These are phyloP conservation scores for Rosa multiflora DNA, from an alignment of 306 rosid species.

Conservation along the genomic window DNA sequence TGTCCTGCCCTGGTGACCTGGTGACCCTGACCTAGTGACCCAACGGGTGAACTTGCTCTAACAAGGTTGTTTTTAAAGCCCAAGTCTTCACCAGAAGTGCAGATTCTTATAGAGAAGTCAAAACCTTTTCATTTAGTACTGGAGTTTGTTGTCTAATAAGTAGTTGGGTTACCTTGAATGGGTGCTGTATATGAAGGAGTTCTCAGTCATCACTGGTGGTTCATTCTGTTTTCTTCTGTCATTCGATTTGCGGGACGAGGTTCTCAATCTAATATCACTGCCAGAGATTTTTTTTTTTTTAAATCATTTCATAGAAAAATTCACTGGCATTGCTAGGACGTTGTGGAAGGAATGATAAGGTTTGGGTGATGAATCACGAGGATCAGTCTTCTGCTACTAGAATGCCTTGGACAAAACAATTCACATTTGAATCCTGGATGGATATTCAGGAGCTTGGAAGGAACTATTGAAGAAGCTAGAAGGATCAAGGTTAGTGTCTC, in stretches of 20 bases:
- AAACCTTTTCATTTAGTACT: background rate
- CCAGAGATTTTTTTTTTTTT: background rate
- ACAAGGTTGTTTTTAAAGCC: background rate
- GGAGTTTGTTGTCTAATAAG: background rate
- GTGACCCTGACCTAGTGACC: too few relatives aligned
- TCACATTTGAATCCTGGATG: background rate
- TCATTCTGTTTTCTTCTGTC: background rate
- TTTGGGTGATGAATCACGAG: background rate
- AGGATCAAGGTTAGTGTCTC: too few relatives aligned
- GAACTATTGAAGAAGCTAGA: background rate
- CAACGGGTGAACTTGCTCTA: too few relatives aligned
- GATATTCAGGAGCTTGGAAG: background rate
- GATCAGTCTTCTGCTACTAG: background rate
- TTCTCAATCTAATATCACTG: background rate
- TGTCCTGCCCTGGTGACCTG: too few relatives aligned
- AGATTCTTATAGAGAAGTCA: background rate
- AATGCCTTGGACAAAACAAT: background rate
- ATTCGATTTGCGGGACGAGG: background rate
- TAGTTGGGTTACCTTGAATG: background rate
- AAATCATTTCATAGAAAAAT: background rate
- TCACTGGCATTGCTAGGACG: background rate
- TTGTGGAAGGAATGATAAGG: background rate
- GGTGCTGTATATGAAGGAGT: background rate
- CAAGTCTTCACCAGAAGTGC: background rate
- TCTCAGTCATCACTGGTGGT: background rate